phyloP scores from a whole-genome alignment of 208 protist species.

The Crithidia expoeki region DNA sequence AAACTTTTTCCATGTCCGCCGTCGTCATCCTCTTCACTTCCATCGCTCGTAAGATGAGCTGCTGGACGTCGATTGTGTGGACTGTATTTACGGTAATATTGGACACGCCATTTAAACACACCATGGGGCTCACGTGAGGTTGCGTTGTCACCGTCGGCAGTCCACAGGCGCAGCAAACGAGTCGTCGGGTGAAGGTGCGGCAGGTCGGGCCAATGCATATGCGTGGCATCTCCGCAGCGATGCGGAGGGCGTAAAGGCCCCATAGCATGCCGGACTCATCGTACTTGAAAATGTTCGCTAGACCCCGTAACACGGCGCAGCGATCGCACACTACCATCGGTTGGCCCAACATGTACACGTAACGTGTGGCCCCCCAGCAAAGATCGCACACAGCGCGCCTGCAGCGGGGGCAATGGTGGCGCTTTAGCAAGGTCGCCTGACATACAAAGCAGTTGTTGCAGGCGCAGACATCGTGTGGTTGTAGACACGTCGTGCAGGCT shows the following conservation, averaged over 20 bases:
- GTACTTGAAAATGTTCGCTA: slow-evolving; percentile 44
- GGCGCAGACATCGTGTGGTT: slow-evolving; percentile 49
- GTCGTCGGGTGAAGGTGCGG: slow-evolving; percentile 47
- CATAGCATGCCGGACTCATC: slow-evolving; percentile 51
- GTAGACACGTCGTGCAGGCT: slow-evolving; percentile 53
- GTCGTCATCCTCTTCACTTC: slow-evolving; percentile 39
- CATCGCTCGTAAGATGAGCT: slow-evolving; percentile 38
- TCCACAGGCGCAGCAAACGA: slow-evolving; percentile 52
- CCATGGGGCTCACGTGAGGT: slow-evolving; percentile 56
- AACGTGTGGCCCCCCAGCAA: slow-evolving; percentile 55
- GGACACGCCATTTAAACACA: slow-evolving; percentile 32
- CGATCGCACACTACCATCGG: slow-evolving; percentile 57
- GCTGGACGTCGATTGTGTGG: slow-evolving; percentile 41
- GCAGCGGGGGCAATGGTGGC: slow-evolving; percentile 82
- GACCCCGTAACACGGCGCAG: slow-evolving; percentile 64
- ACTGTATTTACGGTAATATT: slow-evolving; percentile 18
- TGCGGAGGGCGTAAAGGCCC: slow-evolving; percentile 71
- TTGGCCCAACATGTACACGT: slow-evolving; percentile 57
- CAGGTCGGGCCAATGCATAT: slow-evolving; percentile 61
- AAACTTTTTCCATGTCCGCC: slow-evolving; percentile 46
- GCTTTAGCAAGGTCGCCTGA: slow-evolving; percentile 26
- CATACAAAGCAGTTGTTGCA: slow-evolving; percentile 61
- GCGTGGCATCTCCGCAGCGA: slow-evolving; percentile 61
- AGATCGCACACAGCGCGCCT: slow-evolving; percentile 56
- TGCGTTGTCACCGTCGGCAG: slow-evolving; percentile 67